Percentiles rank a stretch among this genome's conserved stretches.
These are phyloP conservation scores for Zymoseptoria pseudotritici DNA, from an alignment of 2,329 filamentous ascomycete species.

Conservation along the genomic window DNA sequence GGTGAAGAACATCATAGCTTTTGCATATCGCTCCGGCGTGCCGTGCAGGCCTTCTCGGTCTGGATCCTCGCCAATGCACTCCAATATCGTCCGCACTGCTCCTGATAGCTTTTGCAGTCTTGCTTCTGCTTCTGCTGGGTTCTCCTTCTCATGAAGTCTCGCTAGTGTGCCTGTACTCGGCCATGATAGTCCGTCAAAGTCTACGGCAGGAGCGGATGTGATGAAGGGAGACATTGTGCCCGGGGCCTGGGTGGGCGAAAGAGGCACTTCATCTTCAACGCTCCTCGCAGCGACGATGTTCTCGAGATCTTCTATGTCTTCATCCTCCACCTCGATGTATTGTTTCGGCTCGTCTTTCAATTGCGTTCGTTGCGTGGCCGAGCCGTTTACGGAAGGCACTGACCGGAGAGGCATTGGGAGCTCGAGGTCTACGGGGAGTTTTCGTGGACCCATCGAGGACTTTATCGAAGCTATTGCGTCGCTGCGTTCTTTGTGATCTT, in stretches of 20 bases:
- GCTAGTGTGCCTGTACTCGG: slow-evolving; percentile 36
- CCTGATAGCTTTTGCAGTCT: slow-evolving; percentile 55
- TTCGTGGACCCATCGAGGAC: slow-evolving; percentile 46
- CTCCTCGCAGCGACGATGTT: slow-evolving; percentile 38
- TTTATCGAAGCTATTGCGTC: slow-evolving; percentile 52
- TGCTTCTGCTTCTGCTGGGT: slow-evolving; percentile 50
- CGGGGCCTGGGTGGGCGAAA: slow-evolving; percentile 48
- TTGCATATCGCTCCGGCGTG: slow-evolving; percentile 80
- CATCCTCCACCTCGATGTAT: slow-evolving; percentile 39
- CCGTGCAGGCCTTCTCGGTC: slow-evolving; percentile 56
- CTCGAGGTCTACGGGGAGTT: slow-evolving; percentile 40
- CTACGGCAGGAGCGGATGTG: slow-evolving; percentile 44
- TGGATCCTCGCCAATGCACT: slow-evolving; percentile 60
- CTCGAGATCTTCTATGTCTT: slow-evolving; percentile 30
- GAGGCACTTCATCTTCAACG: slow-evolving; percentile 45
- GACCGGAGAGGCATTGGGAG: slow-evolving; percentile 6
- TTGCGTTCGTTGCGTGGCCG: slow-evolving; percentile 1
- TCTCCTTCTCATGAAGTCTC: slow-evolving; percentile 30
- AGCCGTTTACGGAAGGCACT: slow-evolving; percentile 1
- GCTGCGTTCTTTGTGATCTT: slow-evolving; percentile 47
- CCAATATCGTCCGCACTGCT: slow-evolving; percentile 56
- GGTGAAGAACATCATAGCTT: slow-evolving; percentile 92
- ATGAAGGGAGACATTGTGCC: slow-evolving; percentile 44
- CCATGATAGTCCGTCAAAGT: slow-evolving; percentile 51
- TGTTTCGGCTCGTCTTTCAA: slow-evolving; percentile 11